Evolutionary conservation across 768 basidiomycete genomes (phyloP).

Genomic region (Tremella yokohamensis): DNA sequence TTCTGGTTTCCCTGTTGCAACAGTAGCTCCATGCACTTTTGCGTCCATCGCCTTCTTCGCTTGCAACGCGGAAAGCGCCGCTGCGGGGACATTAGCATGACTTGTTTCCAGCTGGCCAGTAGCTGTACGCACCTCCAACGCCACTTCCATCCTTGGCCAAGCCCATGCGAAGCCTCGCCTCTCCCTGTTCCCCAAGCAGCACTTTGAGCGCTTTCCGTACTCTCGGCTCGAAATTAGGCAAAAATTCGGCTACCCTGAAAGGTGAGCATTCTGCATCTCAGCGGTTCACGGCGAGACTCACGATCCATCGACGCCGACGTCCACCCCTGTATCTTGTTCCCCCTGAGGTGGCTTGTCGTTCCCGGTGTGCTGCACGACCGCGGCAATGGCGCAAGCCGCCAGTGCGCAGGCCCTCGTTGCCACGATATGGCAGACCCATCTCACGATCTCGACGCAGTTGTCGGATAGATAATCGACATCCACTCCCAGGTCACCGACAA

Average conservation of each 20-base stretch:
- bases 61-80: slow-evolving; percentile 81
- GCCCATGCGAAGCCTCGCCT: slow-evolving; percentile 76
- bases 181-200: slow-evolving; percentile 75
- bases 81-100: slow-evolving; percentile 52
- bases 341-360: slow-evolving; percentile 59
- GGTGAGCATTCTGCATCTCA: background rate
- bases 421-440: slow-evolving; percentile 73
- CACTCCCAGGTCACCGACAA: slow-evolving; percentile 65
- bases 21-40: slow-evolving; percentile 2
- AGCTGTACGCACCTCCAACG: slow-evolving; percentile 72
- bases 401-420: slow-evolving; percentile 76
- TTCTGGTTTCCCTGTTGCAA: slow-evolving; percentile 9
- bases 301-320: slow-evolving; percentile 93
- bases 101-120: background rate
- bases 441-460: slow-evolving; percentile 63
- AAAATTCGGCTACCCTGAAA: slow-evolving; percentile 78
- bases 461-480: slow-evolving; percentile 57
- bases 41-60: slow-evolving; percentile 59
- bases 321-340: slow-evolving; percentile 57
- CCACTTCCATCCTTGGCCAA: slow-evolving; percentile 97
- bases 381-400: slow-evolving; percentile 81
- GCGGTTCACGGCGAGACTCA: slow-evolving; percentile 46
- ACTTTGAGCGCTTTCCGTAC: slow-evolving; percentile 70
- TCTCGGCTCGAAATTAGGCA: slow-evolving; percentile 75
- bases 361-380: slow-evolving; percentile 78